Evolutionary conservation across 768 basidiomycete species (phyloP), one percentile per base, ranked within the genome.

Genomic region (Agrocybe praecox): DNA sequence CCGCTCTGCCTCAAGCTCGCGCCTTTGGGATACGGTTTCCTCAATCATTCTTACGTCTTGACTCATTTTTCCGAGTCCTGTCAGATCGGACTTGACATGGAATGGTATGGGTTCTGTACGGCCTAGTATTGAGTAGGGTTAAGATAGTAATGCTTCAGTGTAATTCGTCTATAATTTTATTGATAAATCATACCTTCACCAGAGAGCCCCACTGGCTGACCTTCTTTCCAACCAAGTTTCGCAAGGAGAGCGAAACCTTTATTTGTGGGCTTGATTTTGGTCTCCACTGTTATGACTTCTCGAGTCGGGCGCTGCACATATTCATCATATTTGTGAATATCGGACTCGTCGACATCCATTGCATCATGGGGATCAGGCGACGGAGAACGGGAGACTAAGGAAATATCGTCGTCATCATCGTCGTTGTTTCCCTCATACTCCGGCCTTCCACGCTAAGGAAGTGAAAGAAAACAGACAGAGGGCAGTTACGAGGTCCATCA

Each of bases 11-110:
- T 92, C 90, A 15, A 94, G 72, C 43, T 74, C 89, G 11, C 92
- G 86, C 26, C 92, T 84, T 63, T 90, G 89, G 8, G 91, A 88
- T 22, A 93, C 92, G 8, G 91, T 92, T 0, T 88, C 86, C 69
- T 93, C 90, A 46, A 92, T 89, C 86, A 93, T 88, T 40, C 85
- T 84, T 42, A 89, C 83, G 68, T 94, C 92, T 67, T 92, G 89
- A 52, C 71, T 88, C 4, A 78, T 78, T 68, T 92, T 94, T 15
- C 92, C 92, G 17, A 94, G 79, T 12, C 92, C 92, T 21, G 87
- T 90, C 43, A 83, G 75, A 65, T 94, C 92, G 34, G 78, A 80
- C 69, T 94, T 93, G 63, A 92, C 74, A 53, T 86, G 80, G 68
- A 94, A 94, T 9, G 92, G 92, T 43, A 94, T 78, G 1, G 92